A percentile compares a stretch with the other conserved stretches of the same genome.
Conservation (phyloP, 176 grass and related monocot genomes). For the Typha latifolia region DNA sequence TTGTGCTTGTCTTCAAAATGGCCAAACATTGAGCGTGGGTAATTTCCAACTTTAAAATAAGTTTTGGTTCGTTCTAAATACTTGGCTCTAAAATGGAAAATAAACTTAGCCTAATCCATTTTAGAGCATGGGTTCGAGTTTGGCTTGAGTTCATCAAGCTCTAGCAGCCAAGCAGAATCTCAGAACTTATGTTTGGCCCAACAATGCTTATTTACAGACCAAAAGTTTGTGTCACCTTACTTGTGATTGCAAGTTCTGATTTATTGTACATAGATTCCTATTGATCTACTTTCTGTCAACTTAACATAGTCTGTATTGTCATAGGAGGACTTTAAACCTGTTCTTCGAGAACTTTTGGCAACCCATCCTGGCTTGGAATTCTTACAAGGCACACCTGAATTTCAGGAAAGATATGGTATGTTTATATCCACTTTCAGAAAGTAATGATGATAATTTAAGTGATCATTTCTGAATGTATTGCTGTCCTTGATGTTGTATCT, state of each 20-base stretch:
- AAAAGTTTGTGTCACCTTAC: too few species aligned
- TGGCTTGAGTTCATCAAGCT: too few species aligned
- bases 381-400: conserved; percentile 96
- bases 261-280: neutral
- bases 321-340: conserved; percentile 95
- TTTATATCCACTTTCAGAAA: conserved; percentile 10
- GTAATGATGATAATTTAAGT: neutral
- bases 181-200: too few species aligned
- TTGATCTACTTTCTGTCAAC: neutral
- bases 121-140: too few species aligned
- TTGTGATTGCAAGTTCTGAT: neutral
- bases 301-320: conserved; percentile 19
- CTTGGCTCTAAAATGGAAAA: too few species aligned
- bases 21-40: neutral
- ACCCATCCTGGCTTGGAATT: conserved; percentile 98
- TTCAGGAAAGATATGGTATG: conserved; percentile 99
- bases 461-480: neutral
- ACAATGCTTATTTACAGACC: too few species aligned
- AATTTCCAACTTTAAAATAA: neutral
- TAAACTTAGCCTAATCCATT: too few species aligned
- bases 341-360: conserved; percentile 83
- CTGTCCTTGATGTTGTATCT: neutral
- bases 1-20: neutral
- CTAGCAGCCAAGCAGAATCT: too few species aligned
- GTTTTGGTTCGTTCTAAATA: too few species aligned